Base-by-base conservation (phyloP, 2,329 filamentous ascomycete genomes). In the Sarocladium brachiariae region DNA sequence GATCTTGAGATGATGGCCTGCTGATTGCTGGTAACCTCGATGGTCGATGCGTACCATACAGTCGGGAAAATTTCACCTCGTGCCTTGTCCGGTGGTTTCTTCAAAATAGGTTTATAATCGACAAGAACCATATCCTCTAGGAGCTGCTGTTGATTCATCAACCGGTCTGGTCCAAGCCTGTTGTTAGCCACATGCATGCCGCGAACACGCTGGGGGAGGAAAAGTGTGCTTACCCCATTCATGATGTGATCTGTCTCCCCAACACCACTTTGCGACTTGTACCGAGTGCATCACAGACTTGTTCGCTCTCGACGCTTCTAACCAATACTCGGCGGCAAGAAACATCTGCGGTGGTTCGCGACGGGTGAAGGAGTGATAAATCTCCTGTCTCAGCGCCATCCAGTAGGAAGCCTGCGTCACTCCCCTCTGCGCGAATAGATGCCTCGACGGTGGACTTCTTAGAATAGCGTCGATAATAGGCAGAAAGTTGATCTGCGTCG, bases 211-310 rank as follows among this genome's bases (percentile, higher is more conserved):
- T 8, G 2, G 13, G 41, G 13, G 27, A 30, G 13, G 27, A 30
- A 7, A 7, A 30, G 27, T 30, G 18, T 11, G 57, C 68, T 57
- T 52, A 70, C 67, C 50, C 65, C 67, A 70, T 53, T 70, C 68
- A 16, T 43, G 37, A 10, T 38, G 18, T 4, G 59, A 61, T 2
- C 63, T 62, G 25, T 63, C 63, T 2, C 65, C 66, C 67, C 67
- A 69, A 16, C 66, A 66, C 68, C 68, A 70, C 52, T 67, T 69
- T 1, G 68, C 65, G 0, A 69, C 64, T 23, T 70, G 67, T 9
- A 68, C 67, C 7, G 68, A 70, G 51, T 70, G 68, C 58, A 70
- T 63, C 4, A 70, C 67, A 13, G 67, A 64, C 52, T 66, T 66
- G 56, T 70, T 70, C 2, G 67, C 68, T 8, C 60, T 63, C 0